A percentile compares a stretch with the other conserved stretches of the same genome.
These are phyloP conservation scores for Luffa aegyptiaca DNA, from an alignment of 306 rosid genomes.

Conservation along the genomic window DNA sequence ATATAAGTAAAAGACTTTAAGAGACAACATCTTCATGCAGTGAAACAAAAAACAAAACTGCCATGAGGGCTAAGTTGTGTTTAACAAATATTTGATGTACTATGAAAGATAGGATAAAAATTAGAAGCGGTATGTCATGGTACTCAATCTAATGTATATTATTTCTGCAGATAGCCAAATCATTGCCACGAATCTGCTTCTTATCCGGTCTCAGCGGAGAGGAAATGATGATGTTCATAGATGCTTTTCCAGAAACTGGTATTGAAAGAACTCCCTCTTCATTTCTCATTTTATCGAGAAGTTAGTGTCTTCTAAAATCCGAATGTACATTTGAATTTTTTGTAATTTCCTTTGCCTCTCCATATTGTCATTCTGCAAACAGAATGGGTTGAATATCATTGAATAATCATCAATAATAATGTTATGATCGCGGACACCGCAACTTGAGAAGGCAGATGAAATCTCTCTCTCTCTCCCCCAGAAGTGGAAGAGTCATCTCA, in stretches of 20 bases:
- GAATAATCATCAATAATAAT: neutral
- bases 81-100: neutral
- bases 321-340: neutral
- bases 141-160: neutral
- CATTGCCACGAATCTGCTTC: constrained; percentile 90
- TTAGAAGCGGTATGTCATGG: neutral
- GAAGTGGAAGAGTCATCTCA: neutral
- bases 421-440: neutral
- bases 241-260: constrained; percentile 84
- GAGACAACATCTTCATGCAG: too few species aligned
- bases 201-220: constrained; percentile 87
- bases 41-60: too few species aligned
- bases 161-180: constrained; percentile 47
- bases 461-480: neutral
- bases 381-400: neutral
- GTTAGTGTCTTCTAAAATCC: neutral
- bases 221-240: constrained; percentile 94
- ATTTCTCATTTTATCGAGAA: neutral
- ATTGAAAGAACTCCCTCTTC: neutral
- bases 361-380: neutral
- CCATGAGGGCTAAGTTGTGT: neutral
- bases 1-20: too few species aligned
- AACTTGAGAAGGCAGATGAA: neutral
- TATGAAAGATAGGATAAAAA: neutral
- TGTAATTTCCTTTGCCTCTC: neutral